Percentiles rank a stretch among this genome's conserved stretches.
Conservation (phyloP, 2,329 filamentous ascomycete species). For the Botrytis elliptica region DNA sequence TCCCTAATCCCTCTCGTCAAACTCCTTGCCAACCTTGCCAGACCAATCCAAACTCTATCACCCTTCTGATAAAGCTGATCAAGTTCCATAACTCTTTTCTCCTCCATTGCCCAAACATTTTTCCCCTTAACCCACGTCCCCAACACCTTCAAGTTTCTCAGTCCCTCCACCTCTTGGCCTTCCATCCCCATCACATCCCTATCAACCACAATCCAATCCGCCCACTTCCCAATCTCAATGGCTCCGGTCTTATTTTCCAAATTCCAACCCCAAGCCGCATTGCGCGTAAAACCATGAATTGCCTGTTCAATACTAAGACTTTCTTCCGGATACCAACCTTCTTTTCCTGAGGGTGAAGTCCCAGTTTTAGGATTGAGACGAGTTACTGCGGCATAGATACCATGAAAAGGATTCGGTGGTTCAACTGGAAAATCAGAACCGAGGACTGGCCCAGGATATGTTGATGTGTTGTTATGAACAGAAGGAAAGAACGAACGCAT, state of each 20-base stretch:
- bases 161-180: constrained; percentile 41
- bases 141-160: constrained; percentile 55
- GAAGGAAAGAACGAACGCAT: constrained; percentile 61
- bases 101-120: constrained; percentile 25
- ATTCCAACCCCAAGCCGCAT: constrained; percentile 59
- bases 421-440: constrained; percentile 73
- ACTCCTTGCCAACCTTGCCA: not conserved
- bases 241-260: constrained; percentile 58
- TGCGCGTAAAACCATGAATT: constrained; percentile 59
- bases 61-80: not conserved
- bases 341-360: constrained; percentile 46
- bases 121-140: constrained; percentile 69
- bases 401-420: constrained; percentile 64
- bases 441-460: constrained; percentile 49
- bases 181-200: constrained; percentile 47
- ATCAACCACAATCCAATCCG: constrained; percentile 71
- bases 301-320: constrained; percentile 58
- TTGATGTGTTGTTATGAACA: not conserved
- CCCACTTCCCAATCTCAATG: constrained; percentile 59
- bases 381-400: constrained; percentile 66
- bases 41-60: not conserved
- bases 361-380: constrained; percentile 59
- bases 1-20: not conserved
- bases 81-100: not conserved
- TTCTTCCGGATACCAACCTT: constrained; percentile 60